A percentile compares a stretch with the other conserved stretches of the same genome.
Evolutionary conservation across 305 asterid genomes (phyloP).

Genomic region (Plantago rigida): DNA sequence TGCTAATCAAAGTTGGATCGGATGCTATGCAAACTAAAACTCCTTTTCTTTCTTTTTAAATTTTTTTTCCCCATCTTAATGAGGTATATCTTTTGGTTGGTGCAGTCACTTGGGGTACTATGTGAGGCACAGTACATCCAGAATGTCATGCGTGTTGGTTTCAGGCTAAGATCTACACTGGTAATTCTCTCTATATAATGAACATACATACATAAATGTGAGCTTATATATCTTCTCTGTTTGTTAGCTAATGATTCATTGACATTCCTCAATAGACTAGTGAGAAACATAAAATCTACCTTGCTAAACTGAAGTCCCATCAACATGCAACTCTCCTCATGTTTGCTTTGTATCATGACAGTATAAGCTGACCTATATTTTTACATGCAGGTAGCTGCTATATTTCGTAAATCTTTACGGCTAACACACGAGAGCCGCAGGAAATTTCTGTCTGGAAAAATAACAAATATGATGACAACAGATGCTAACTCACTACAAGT

Average conservation of each 20-base stretch:
- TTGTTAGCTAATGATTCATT: neutral
- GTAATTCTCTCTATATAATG: conserved; percentile 37
- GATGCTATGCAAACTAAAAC: neutral
- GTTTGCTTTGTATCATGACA: neutral
- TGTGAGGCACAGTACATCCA: conserved; percentile 94
- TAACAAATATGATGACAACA: conserved; percentile 83
- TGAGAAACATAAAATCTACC: neutral
- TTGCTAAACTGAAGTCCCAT: conserved; percentile 1
- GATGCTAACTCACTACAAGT: conserved; percentile 97
- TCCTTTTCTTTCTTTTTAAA: conserved; percentile 1
- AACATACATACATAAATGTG: neutral
- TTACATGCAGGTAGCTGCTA: conserved; percentile 65
- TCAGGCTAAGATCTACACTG: conserved; percentile 83
- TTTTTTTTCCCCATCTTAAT: conserved; percentile 6
- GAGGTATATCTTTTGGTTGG: conserved; percentile 19
- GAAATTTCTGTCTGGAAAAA: conserved; percentile 75
- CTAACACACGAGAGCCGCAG: conserved; percentile 78
- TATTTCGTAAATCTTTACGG: conserved; percentile 71
- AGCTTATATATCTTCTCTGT: neutral
- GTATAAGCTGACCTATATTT: neutral
- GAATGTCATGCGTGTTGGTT: conserved; percentile 96
- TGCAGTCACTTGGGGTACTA: conserved; percentile 85
- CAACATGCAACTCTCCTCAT: neutral
- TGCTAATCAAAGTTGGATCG: neutral
- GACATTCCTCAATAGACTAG: neutral